These are phyloP conservation scores for Starmera quercuum DNA, from an alignment of 805 yeast species.

Conservation along the genomic window DNA sequence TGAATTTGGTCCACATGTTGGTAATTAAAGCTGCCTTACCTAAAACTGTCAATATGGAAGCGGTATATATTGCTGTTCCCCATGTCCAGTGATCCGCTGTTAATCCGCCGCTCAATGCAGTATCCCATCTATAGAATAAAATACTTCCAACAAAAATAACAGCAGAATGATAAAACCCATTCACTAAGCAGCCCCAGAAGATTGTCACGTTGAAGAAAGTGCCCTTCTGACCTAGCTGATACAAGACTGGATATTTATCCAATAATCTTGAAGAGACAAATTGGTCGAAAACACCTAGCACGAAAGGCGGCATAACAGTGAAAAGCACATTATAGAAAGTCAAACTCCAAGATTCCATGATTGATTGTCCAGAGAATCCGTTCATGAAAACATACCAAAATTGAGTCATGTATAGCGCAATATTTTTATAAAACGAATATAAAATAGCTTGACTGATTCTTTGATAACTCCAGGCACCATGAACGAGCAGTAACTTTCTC, in stretches of 20 bases:
- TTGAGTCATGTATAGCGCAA: slow-evolving; percentile 94
- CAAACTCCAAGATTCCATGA: slow-evolving; percentile 96
- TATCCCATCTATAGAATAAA: slow-evolving; percentile 61
- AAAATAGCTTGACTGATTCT: slow-evolving; percentile 87
- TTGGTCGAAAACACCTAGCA: slow-evolving; percentile 94
- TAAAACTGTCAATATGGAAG: slow-evolving; percentile 80
- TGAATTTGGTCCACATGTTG: slow-evolving; percentile 91
- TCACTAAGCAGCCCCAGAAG: slow-evolving; percentile 96
- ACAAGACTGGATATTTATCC: slow-evolving; percentile 87
- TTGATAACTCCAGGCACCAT: slow-evolving; percentile 97
- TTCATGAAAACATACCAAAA: slow-evolving; percentile 95
- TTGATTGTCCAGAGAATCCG: slow-evolving; percentile 91
- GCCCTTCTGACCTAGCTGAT: slow-evolving; percentile 83
- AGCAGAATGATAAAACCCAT: slow-evolving; percentile 92
- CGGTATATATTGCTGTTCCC: slow-evolving; percentile 86
- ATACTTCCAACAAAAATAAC: slow-evolving; percentile 69
- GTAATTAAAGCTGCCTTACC: slow-evolving; percentile 94
- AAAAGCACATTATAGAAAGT: slow-evolving; percentile 93
- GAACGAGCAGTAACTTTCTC: slow-evolving; percentile 78
- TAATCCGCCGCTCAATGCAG: slow-evolving; percentile 57
- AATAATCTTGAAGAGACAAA: slow-evolving; percentile 85
- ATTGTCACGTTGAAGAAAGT: slow-evolving; percentile 84
- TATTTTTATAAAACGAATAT: slow-evolving; percentile 92
- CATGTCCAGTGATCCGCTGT: slow-evolving; percentile 88
- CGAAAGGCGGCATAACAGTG: slow-evolving; percentile 93